Percentiles rank a stretch among this genome's conserved stretches.
These are phyloP conservation scores for Alternaria infectoria DNA, from an alignment of 2,329 filamentous ascomycete genomes.

Conservation along the genomic window DNA sequence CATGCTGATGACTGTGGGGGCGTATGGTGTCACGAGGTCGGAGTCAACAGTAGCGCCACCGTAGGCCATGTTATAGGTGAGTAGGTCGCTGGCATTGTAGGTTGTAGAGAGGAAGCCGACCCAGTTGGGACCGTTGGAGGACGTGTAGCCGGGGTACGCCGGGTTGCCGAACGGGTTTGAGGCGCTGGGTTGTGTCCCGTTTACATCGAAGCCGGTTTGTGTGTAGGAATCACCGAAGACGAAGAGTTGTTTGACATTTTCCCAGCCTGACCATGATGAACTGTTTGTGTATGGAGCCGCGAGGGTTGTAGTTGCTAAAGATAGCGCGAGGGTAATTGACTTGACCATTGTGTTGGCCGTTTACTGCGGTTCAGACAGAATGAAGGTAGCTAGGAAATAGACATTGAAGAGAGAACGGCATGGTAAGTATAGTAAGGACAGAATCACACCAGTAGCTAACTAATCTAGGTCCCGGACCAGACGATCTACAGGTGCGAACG, in stretches of 20 bases:
- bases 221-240: slow-evolving; percentile 65
- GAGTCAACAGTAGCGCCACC: slow-evolving; percentile 53
- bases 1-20: slow-evolving; percentile 57
- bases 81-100: slow-evolving; percentile 51
- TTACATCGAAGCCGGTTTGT: slow-evolving; percentile 64
- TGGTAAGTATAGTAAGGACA: slow-evolving; percentile 12
- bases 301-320: slow-evolving; percentile 24
- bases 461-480: slow-evolving; percentile 20
- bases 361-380: background rate
- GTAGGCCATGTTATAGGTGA: slow-evolving; percentile 61
- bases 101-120: slow-evolving; percentile 54
- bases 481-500: slow-evolving; percentile 22
- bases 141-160: slow-evolving; percentile 53
- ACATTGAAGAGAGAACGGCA: background rate
- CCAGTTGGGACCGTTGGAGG: slow-evolving; percentile 61
- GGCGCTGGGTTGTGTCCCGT: slow-evolving; percentile 57
- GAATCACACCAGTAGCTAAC: slow-evolving; percentile 13
- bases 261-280: slow-evolving; percentile 41
- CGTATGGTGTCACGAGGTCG: slow-evolving; percentile 57
- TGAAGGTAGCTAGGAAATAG: background rate
- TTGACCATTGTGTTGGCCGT: slow-evolving; percentile 26
- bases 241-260: slow-evolving; percentile 43
- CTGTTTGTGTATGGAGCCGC: slow-evolving; percentile 24
- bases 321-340: slow-evolving; percentile 27
- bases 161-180: slow-evolving; percentile 69